These are phyloP conservation scores for Lasiosphaeria miniovina DNA, from an alignment of 495 filamentous ascomycete genomes.

Conservation along the genomic window DNA sequence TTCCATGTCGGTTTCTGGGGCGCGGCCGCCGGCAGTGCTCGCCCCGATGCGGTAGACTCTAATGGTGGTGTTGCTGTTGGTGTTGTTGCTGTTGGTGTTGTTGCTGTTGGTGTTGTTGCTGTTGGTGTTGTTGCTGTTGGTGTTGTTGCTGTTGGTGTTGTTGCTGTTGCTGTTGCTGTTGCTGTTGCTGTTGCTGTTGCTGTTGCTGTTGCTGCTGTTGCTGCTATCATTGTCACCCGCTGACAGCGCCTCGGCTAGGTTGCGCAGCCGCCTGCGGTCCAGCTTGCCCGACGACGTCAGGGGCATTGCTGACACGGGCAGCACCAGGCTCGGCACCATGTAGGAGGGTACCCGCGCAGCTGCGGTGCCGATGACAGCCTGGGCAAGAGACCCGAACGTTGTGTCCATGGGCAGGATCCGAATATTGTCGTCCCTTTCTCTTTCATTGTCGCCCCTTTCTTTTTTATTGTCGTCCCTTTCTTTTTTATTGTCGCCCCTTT, in stretches of 20 bases:
- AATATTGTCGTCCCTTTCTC: neutral
- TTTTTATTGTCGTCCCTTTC: too few relatives aligned
- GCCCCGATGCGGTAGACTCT: conserved; percentile 15
- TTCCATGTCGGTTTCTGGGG: conserved; percentile 22
- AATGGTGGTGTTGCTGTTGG: too few relatives aligned
- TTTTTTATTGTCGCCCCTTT: too few relatives aligned
- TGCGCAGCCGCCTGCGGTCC: conserved; percentile 32
- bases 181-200: too few relatives aligned
- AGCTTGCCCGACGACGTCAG: conserved; percentile 52
- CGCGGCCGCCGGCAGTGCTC: neutral
- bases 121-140: too few relatives aligned
- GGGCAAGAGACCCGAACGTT: conserved; percentile 3
- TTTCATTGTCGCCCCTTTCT: too few relatives aligned
- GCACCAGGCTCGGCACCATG: conserved; percentile 55
- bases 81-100: too few relatives aligned
- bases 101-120: neutral
- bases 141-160: too few relatives aligned
- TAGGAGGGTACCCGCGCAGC: conserved; percentile 29
- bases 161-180: too few relatives aligned
- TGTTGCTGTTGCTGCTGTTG: too few relatives aligned
- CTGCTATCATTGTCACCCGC: neutral
- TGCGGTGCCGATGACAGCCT: conserved; percentile 4
- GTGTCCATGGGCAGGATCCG: conserved; percentile 17
- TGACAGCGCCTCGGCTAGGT: conserved; percentile 6
- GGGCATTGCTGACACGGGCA: conserved; percentile 50